Evolutionary conservation across 306 rosid genomes (phyloP), one percentile per base, ranked within the genome.

Genomic region (Acacia confusa): DNA sequence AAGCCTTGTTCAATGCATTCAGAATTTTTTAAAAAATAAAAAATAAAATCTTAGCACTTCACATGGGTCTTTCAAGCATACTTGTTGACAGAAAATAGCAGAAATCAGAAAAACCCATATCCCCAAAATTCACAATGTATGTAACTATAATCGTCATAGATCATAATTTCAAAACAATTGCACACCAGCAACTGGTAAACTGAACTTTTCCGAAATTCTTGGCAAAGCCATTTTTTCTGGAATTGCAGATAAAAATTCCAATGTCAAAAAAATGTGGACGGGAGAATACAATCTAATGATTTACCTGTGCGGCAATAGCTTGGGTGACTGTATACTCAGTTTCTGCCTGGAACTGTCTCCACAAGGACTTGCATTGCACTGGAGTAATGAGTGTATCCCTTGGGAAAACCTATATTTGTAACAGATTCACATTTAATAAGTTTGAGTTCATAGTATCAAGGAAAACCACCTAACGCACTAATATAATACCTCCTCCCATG

Each of bases 281-380:
- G 27, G 81, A 34, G 44, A 79, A 75, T 7, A 44, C 45, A 47
- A 53, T 70, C 36, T 28, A 20, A 80, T 72, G 58, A 50, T 76
- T 60, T 81, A 89, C 99, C 93, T 93, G 99, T 70, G 97, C 97
- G 0, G 97, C 77, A 87, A 95, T 86, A 75, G 99, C 99, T 80
- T 93, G 99, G 27, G 97, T 75, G 78, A 95, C 85, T 48, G 85
- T 76, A 82, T 91, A 93, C 86, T 91, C 97, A 0, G 97, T 95
- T 84, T 91, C 99, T 41, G 89, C 74, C 79, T 81, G 94, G 86
- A 95, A 91, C 77, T 89, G 97, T 84, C 97, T 89, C 99, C 99
- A 95, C 89, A 95, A 80, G 73, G 93, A 87, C 80, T 92, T 95
- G 90, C 99, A 93, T 61, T 88, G 97, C 67, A 89, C 93, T 25